Conservation (phyloP, 139 green algal genomes). For the Chlorella vulgaris region DNA sequence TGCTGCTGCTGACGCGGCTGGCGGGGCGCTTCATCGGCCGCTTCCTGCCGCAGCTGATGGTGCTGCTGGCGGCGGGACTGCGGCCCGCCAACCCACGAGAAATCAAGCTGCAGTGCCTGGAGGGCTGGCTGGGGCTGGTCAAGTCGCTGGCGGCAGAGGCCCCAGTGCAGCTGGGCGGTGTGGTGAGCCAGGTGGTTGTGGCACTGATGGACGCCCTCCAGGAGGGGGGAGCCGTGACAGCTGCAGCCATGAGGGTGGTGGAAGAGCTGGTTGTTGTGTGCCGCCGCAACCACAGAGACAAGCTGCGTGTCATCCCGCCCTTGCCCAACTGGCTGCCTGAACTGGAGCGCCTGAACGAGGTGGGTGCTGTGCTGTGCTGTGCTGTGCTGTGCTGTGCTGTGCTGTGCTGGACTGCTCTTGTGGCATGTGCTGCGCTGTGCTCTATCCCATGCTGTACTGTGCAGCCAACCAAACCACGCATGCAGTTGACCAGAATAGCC, state of each 20-base stretch:
- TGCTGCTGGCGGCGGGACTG: conserved; percentile 50
- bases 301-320: conserved; percentile 52
- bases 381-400: neutral
- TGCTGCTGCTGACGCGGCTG: conserved; percentile 52
- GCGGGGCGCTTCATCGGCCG: conserved; percentile 47
- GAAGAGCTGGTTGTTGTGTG: conserved; percentile 48
- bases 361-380: neutral
- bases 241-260: conserved; percentile 47
- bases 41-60: conserved; percentile 61
- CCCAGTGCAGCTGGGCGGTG: conserved; percentile 57
- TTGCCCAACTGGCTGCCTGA: conserved; percentile 55
- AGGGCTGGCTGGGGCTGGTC: conserved; percentile 53
- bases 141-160: conserved; percentile 52
- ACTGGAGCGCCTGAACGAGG: conserved; percentile 33
- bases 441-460: too few relatives aligned
- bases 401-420: neutral
- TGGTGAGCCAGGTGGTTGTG: conserved; percentile 72
- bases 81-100: conserved; percentile 24
- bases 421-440: too few relatives aligned
- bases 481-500: too few relatives aligned
- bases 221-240: conserved; percentile 40
- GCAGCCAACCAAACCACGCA: too few relatives aligned
- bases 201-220: conserved; percentile 75
- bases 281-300: conserved; percentile 6
- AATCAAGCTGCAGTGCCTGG: conserved; percentile 58